Evolutionary conservation across 2,329 filamentous ascomycete genomes (phyloP), one percentile per base, ranked within the genome.

Genomic region (Fusarium caatingaense): DNA sequence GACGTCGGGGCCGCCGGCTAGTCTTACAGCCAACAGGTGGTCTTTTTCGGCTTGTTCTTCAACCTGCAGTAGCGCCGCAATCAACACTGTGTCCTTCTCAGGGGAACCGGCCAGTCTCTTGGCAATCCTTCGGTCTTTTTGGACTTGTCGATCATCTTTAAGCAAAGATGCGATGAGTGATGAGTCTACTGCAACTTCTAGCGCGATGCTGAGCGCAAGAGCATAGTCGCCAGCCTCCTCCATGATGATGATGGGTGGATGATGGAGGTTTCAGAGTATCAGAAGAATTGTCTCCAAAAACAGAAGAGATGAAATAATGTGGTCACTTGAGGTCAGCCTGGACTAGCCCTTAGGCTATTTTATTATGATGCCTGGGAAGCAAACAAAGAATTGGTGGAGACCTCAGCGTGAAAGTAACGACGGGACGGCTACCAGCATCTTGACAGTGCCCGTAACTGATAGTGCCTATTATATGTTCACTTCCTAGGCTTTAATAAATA

Each of bases 231-330:
- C 16, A 37, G 32, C 32, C 32, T 37, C 32, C 6, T 37, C 32
- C 32, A 37, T 37, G 16, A 18, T 18, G 16, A 18, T 11, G 4
- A 10, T 34, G 16, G 5, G 2, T 34, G 9, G 32, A 37, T 11
- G 16, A 37, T 37, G 6, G 32, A 11, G 32, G 32, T 3, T 16
- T 18, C 16, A 6, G 5, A 10, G 32, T 6, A 34, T 18, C 5
- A 34, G 32, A 34, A 11, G 32, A 18, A 4, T 37, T 11, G 16
- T 2, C 16, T 1, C 32, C 32, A 1, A 3, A n/a, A n/a, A 11
- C 3, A 11, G 2, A 6, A n/a, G 32, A 2, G 16, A 4, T 11
- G 16, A 11, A n/a, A 37, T n/a, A 11, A n/a, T n/a, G 6, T 11
- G 32, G 3, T 4, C 9, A n/a, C n/a, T n/a, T n/a, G n/a, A n/a